Conservation (phyloP, 2,329 filamentous ascomycete species). For the Trichoderma cornu-damae region DNA sequence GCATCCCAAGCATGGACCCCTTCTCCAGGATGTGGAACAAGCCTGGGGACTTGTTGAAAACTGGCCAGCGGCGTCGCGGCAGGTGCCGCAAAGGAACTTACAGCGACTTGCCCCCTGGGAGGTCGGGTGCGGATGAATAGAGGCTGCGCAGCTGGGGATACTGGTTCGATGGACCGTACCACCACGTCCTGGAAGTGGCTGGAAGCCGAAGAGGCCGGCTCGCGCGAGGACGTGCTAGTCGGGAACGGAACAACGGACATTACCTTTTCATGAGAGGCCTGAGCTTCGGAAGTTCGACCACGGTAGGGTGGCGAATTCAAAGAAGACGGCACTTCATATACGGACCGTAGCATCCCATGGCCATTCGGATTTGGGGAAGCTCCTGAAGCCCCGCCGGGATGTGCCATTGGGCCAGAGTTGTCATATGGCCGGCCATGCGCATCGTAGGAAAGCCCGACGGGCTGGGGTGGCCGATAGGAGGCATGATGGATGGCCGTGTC, state of each 20-base stretch:
- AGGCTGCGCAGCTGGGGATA: slow-evolving; percentile 35
- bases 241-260: slow-evolving; percentile 22
- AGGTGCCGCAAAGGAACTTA: slow-evolving; percentile 22
- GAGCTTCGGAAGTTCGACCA: slow-evolving; percentile 13
- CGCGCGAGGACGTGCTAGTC: slow-evolving; percentile 23
- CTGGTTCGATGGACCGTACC: slow-evolving; percentile 44
- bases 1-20: slow-evolving; percentile 18
- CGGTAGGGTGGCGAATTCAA: slow-evolving; percentile 13
- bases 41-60: slow-evolving; percentile 23
- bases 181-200: slow-evolving; percentile 38
- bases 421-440: slow-evolving; percentile 3
- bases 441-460: slow-evolving; percentile 9
- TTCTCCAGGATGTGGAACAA: slow-evolving; percentile 23
- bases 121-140: slow-evolving; percentile 34
- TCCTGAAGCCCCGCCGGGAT: slow-evolving; percentile 21
- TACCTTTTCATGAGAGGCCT: slow-evolving; percentile 26
- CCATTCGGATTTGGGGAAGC: slow-evolving; percentile 26
- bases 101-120: slow-evolving; percentile 25
- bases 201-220: slow-evolving; percentile 25
- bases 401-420: background rate
- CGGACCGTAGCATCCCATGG: slow-evolving; percentile 23
- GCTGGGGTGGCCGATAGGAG: slow-evolving; percentile 6
- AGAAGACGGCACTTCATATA: slow-evolving; percentile 2
- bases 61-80: slow-evolving; percentile 7
- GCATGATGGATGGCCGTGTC: slow-evolving; percentile 7